These are phyloP conservation scores for Mortierella sp. DNA, from an alignment of 371 early-diverging fungal genomes.

Conservation along the genomic window DNA sequence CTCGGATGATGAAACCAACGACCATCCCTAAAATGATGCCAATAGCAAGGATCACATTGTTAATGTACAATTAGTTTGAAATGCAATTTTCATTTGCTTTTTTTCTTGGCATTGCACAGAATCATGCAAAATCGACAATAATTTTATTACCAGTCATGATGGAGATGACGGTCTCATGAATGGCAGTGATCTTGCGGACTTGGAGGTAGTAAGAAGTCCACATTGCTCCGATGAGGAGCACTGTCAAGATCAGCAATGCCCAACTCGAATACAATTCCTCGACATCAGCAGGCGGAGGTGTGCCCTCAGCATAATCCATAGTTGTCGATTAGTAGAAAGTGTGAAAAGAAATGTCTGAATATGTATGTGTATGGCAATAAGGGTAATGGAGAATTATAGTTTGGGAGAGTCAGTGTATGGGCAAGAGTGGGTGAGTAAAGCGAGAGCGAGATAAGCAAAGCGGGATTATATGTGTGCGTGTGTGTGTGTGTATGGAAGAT, in stretches of 20 bases:
- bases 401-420: not conserved
- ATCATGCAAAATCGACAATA: not conserved
- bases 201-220: constrained; percentile 90
- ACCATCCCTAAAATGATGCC: constrained; percentile 72
- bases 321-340: not conserved
- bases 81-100: too few species aligned
- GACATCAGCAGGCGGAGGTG: constrained; percentile 62
- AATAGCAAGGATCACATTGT: not conserved
- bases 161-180: constrained; percentile 95
- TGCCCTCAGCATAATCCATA: constrained; percentile 22
- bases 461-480: too few species aligned
- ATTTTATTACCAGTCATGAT: constrained; percentile 80
- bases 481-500: not conserved
- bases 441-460: not conserved
- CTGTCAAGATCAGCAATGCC: constrained; percentile 88
- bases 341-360: not conserved
- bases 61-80: too few species aligned
- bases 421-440: not conserved
- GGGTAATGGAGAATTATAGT: not conserved
- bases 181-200: constrained; percentile 81
- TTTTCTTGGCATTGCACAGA: too few species aligned
- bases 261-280: constrained; percentile 84
- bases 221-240: constrained; percentile 86
- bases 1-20: constrained; percentile 88
- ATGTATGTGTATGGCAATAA: not conserved